Percentiles rank a stretch among this genome's conserved stretches.
phyloP scores from a whole-genome alignment of 2,329 filamentous ascomycete genomes.

The Ophiocordyceps camponoti-saundersi region DNA sequence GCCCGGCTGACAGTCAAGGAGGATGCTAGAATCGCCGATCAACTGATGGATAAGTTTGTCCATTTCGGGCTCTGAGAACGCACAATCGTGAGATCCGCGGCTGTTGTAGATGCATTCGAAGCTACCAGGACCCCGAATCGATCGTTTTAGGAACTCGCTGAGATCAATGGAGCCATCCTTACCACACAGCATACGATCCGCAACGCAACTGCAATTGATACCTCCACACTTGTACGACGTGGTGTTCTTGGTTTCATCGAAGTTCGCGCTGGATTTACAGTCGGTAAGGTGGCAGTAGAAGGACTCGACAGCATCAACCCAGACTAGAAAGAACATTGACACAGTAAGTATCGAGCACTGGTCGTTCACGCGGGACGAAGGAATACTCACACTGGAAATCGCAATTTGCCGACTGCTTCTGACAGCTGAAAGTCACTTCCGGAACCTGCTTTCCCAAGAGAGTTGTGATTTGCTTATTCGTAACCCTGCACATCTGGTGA shows the following conservation, averaged over 20 bases:
- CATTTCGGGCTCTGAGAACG: constrained; percentile 84
- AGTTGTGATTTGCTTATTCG: constrained; percentile 82
- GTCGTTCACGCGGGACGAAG: constrained; percentile 3
- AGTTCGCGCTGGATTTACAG: constrained; percentile 57
- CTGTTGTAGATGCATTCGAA: constrained; percentile 59
- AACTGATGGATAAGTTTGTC: constrained; percentile 74
- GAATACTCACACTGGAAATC: constrained; percentile 73
- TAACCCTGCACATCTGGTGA: constrained; percentile 95
- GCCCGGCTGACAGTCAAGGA: constrained; percentile 64
- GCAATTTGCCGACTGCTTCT: constrained; percentile 56
- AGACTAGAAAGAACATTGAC: constrained; percentile 41
- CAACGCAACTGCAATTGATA: constrained; percentile 74
- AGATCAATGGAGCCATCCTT: constrained; percentile 85
- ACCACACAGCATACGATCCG: constrained; percentile 85
- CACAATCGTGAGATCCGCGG: constrained; percentile 48
- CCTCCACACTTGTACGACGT: constrained; percentile 76
- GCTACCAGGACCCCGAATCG: constrained; percentile 73
- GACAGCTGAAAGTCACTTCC: constrained; percentile 88
- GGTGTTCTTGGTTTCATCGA: constrained; percentile 54
- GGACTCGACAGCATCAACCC: constrained; percentile 85
- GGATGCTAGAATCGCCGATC: constrained; percentile 85
- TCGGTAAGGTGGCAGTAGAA: constrained; percentile 87
- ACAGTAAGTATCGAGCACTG: background rate
- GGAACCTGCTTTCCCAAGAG: constrained; percentile 72
- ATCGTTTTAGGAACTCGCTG: constrained; percentile 66